phyloP scores from a whole-genome alignment of 768 basidiomycete species.

The Suillus decipiens region DNA sequence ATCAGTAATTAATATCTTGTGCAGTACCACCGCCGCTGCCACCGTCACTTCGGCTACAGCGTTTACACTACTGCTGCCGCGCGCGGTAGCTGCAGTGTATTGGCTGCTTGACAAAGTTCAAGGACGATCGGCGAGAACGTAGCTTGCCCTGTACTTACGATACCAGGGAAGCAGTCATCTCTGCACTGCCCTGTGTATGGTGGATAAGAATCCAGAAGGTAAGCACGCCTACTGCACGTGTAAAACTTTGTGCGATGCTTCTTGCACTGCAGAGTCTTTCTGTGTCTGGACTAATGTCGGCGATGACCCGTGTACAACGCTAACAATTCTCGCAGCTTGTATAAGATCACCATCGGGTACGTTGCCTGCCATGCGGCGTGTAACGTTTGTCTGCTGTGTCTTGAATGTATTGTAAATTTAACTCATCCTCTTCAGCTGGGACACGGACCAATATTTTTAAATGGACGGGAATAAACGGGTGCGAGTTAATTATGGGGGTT shows the following conservation, averaged over 20 bases:
- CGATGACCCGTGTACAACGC: slow-evolving; percentile 49
- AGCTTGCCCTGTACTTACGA: slow-evolving; percentile 10
- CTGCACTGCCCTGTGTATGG: slow-evolving; percentile 60
- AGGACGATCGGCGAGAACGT: slow-evolving; percentile 51
- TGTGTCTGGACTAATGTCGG: slow-evolving; percentile 60
- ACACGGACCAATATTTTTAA: background rate
- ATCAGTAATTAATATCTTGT: slow-evolving; percentile 13
- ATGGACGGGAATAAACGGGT: background rate
- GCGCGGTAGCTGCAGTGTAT: slow-evolving; percentile 45
- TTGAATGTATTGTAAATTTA: too few relatives aligned
- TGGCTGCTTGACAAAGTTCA: slow-evolving; percentile 53
- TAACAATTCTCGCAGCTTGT: slow-evolving; percentile 3
- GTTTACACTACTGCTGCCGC: slow-evolving; percentile 21
- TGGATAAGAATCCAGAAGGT: slow-evolving; percentile 53
- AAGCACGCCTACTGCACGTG: slow-evolving; percentile 10
- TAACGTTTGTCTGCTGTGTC: background rate
- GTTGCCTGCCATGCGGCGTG: background rate
- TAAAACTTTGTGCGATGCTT: slow-evolving; percentile 7
- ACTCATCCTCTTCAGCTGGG: background rate
- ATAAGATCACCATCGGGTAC: slow-evolving; percentile 6
- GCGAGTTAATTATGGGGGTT: background rate
- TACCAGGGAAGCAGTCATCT: slow-evolving; percentile 20
- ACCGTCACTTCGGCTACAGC: slow-evolving; percentile 15
- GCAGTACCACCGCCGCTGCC: slow-evolving; percentile 5
- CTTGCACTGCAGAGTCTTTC: slow-evolving; percentile 32